A percentile compares a stretch with the other conserved stretches of the same genome.
These are phyloP conservation scores for Diplodia sapinea DNA, from an alignment of 2,329 filamentous ascomycete species.

Conservation along the genomic window DNA sequence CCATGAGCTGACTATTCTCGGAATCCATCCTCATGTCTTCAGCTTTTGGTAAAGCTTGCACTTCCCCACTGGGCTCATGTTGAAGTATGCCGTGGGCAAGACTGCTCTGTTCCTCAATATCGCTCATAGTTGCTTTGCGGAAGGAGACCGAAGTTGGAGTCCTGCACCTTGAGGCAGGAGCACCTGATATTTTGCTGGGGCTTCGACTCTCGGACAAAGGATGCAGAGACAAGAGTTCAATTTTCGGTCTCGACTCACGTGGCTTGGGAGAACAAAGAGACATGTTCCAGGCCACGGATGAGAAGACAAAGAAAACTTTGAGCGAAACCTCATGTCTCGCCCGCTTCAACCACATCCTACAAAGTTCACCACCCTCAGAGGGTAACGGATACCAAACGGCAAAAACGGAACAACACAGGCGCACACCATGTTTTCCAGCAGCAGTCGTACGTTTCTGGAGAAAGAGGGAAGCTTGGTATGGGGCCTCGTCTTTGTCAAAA, in stretches of 20 bases:
- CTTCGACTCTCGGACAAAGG: neutral
- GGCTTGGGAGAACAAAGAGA: neutral
- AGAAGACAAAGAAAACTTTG: neutral
- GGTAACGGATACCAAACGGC: neutral
- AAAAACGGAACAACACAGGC: too few relatives aligned
- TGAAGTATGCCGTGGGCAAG: neutral
- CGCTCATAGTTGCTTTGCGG: neutral
- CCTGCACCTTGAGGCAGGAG: neutral
- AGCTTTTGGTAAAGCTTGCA: neutral
- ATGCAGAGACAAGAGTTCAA: neutral
- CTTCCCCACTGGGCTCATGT: neutral
- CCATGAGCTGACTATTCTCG: neutral
- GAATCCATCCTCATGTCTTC: too few relatives aligned
- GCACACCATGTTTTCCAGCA: constrained; percentile 9
- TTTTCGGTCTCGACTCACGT: neutral
- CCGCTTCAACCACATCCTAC: neutral
- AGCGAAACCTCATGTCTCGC: neutral
- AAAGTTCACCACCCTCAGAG: neutral
- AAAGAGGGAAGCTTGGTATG: constrained; percentile 5
- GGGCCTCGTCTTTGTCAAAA: neutral
- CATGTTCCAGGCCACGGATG: neutral
- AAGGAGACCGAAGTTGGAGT: too few relatives aligned
- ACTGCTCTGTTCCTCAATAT: neutral
- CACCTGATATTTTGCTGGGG: neutral
- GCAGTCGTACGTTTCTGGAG: constrained; percentile 11